Evolutionary conservation across 768 basidiomycete genomes (phyloP), one percentile per base, ranked within the genome.

Genomic region (Tulasnella sp.): DNA sequence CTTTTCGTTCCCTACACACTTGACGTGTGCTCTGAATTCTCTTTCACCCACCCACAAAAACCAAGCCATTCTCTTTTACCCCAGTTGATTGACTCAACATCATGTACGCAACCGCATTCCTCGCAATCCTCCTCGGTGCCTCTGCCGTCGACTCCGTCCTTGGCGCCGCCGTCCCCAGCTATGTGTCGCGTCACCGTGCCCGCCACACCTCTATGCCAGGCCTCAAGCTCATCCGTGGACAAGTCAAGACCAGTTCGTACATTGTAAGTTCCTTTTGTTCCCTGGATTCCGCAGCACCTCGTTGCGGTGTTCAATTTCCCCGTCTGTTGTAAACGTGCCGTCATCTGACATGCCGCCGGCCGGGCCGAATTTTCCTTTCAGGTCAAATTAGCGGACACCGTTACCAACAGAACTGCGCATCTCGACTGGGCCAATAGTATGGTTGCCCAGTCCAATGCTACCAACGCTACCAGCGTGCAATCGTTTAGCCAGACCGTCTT

Each of bases 181-280:
- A 75, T 68, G 74, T 67, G 6, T 29, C 74, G 19, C 74, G 74
- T 75, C 74, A 75, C 17, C 49, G 54, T 36, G 31, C 54, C 29
- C 74, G 58, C 37, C 54, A 39, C 38, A 14, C 64, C 37, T 9
- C n/a, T 11, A 25, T 38, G n/a, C 37, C 64, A 6, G 74, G 58
- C 15, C 38, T 75, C 34, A 2, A 45, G 25, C 37, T 75, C 31
- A 49, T 75, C 38, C 39, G 68, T 38, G 54, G 74, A 34, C 31
- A 75, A 34, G 74, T 75, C 31, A 75, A 75, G 45, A 34, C 74
- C n/a, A 68, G 36, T 29, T 75, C 74, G 22, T 75, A 75, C 25
- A 38, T 75, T 22, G 74, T 75, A 22, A 36, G 74, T 75, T 38
- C 25, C 12, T 37, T 64, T 15, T 12, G 38, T 42, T 31, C 72